Evolutionary conservation across 306 rosid genomes (phyloP).

Genomic region (Bauhinia variegata): DNA sequence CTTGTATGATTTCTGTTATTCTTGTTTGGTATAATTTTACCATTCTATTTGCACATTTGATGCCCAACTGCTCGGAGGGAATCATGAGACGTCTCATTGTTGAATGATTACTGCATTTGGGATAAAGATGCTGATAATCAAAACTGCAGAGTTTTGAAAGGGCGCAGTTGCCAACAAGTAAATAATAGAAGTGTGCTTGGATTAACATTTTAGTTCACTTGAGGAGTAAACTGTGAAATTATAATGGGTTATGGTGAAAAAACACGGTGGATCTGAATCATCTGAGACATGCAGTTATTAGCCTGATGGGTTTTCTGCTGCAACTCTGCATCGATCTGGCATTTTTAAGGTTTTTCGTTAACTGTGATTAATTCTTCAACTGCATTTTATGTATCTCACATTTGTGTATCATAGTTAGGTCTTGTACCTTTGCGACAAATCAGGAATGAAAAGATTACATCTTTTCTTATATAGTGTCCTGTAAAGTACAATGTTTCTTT

Average conservation of each 20-base stretch:
- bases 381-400: slow-evolving; percentile 35
- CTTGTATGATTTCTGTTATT: slow-evolving; percentile 39
- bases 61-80: slow-evolving; percentile 35
- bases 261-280: slow-evolving; percentile 19
- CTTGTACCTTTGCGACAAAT: slow-evolving; percentile 42
- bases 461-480: slow-evolving; percentile 30
- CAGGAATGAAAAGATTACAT: slow-evolving; percentile 42
- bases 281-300: slow-evolving; percentile 28
- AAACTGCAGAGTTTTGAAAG: slow-evolving; percentile 29
- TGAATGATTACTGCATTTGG: slow-evolving; percentile 36
- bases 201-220: slow-evolving; percentile 31
- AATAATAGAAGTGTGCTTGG: slow-evolving; percentile 25
- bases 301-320: slow-evolving; percentile 28
- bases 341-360: background rate
- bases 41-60: slow-evolving; percentile 29
- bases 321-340: slow-evolving; percentile 30
- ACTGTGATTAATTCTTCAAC: slow-evolving; percentile 36
- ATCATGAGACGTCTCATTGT: slow-evolving; percentile 37
- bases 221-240: slow-evolving; percentile 24
- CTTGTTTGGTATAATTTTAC: slow-evolving; percentile 42
- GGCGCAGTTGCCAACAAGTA: slow-evolving; percentile 36
- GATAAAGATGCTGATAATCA: slow-evolving; percentile 23
- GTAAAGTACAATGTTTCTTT: slow-evolving; percentile 10
- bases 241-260: slow-evolving; percentile 12
- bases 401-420: slow-evolving; percentile 39